Evolutionary conservation across 2,329 filamentous ascomycete species (phyloP).

Genomic region (Pyricularia grisea): DNA sequence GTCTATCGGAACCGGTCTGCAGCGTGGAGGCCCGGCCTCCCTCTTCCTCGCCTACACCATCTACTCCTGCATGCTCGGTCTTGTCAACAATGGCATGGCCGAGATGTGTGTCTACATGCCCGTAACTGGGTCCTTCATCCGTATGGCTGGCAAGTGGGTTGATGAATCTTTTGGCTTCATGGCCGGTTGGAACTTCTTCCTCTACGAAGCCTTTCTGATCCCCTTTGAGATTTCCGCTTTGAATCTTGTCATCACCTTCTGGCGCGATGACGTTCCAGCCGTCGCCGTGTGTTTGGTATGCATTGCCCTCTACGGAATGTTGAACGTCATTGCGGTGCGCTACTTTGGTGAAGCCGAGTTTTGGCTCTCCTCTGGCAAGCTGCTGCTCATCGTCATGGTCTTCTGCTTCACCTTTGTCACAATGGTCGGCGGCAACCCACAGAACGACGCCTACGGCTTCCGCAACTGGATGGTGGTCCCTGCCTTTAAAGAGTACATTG

Average conservation of each 20-base stretch:
- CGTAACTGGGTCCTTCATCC: slow-evolving; percentile 53
- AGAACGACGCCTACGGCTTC: slow-evolving; percentile 24
- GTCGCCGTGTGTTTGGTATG: slow-evolving; percentile 36
- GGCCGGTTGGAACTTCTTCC: slow-evolving; percentile 33
- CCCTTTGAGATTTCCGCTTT: slow-evolving; percentile 31
- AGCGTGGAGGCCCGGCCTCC: slow-evolving; percentile 32
- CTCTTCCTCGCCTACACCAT: slow-evolving; percentile 50
- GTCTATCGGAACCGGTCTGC: slow-evolving; percentile 47
- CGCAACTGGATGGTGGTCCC: slow-evolving; percentile 36
- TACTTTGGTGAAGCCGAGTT: slow-evolving; percentile 36
- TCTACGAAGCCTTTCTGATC: slow-evolving; percentile 29
- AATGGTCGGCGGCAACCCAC: slow-evolving; percentile 32
- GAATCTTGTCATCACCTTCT: slow-evolving; percentile 33
- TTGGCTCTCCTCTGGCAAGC: slow-evolving; percentile 31
- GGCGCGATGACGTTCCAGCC: slow-evolving; percentile 32
- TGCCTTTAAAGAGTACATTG: slow-evolving; percentile 42
- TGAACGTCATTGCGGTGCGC: slow-evolving; percentile 31
- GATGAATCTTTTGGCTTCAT: slow-evolving; percentile 57
- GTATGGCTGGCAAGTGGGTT: slow-evolving; percentile 54
- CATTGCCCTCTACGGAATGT: slow-evolving; percentile 10
- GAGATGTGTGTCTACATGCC: slow-evolving; percentile 58
- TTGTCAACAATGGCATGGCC: slow-evolving; percentile 56
- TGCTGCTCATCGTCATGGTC: slow-evolving; percentile 21
- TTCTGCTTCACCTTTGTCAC: slow-evolving; percentile 31
- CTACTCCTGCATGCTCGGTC: slow-evolving; percentile 44